Evolutionary conservation across 176 grass and related monocot genomes (phyloP), one percentile per base, ranked within the genome.

Genomic region (Oryza glumipatula): DNA sequence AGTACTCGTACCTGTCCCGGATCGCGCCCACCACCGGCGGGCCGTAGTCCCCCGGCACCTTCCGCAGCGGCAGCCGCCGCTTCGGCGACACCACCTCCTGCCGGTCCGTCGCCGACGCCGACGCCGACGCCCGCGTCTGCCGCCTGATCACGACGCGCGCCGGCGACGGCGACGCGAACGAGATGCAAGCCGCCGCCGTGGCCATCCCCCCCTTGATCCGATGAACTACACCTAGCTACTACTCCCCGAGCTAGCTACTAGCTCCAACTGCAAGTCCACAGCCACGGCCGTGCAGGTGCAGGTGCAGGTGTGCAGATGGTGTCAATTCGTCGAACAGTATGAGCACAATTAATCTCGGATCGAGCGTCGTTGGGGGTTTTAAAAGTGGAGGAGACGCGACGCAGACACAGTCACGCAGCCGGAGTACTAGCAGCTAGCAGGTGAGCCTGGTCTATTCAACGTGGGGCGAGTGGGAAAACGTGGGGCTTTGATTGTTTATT

Each of bases 1-100:
- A 99, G 84, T 91, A 99, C 74, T 89, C 84, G 4, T 91, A 80
- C 1, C 97, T 94, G 79, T 99, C 97, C 6, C 90, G 88, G 56
- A 96, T 32, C 67, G 94, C 84, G 11, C 97, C 94, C 67, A 96
- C 39, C 67, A 99, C 16, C 12, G 94, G 94, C 45, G 74, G 88
- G 32, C 94, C 97, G 81, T 99, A 92, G 73, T 96, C 84, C 13
- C 97, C 97, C 2, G 97, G 94, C 30, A 99, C 88, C 84, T 94
- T 94, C 0, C 84, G 86, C 23, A 99, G 68, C 22, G 94, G 97
- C 41, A 95, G 90, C 3, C 84, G 75, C 5, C 84, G 77, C n/a
- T 82, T 85, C 28, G 93, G 85, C 2, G 79, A 84, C 22, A 86
- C 41, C 46, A 87, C 73, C 49, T 79, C 81, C 28, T 80, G 67